phyloP scores from a whole-genome alignment of 208 protist species.

The Porcisia hertigi region DNA sequence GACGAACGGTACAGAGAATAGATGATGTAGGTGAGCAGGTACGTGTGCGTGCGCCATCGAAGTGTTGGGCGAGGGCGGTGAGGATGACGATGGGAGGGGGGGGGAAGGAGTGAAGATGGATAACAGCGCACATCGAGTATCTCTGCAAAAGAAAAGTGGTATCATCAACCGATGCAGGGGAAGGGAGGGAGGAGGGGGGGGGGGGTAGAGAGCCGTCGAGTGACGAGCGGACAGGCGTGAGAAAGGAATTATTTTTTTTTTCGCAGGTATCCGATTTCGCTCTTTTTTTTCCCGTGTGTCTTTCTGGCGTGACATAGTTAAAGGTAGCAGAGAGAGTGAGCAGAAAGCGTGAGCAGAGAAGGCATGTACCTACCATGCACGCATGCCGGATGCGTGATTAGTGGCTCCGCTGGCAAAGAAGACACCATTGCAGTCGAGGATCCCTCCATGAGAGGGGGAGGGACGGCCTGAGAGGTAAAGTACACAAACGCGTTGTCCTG shows the following conservation, averaged over 20 bases:
- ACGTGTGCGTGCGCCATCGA: neutral
- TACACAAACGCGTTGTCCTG: slow-evolving; percentile 5
- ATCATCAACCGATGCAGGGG: neutral
- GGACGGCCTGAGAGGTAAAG: neutral
- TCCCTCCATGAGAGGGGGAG: neutral
- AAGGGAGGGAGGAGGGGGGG: neutral
- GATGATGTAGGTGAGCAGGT: neutral
- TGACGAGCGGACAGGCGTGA: too few relatives aligned
- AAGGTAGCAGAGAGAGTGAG: slow-evolving; percentile 5
- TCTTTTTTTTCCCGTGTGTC: neutral
- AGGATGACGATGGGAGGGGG: neutral
- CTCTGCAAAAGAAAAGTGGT: neutral
- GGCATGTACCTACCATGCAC: neutral
- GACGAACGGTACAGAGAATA: neutral
- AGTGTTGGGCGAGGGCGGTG: neutral
- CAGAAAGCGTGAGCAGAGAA: slow-evolving; percentile 4
- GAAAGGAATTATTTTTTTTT: too few relatives aligned
- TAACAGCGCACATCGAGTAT: neutral
- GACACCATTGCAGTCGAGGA: neutral
- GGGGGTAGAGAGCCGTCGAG: too few relatives aligned
- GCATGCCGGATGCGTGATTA: neutral
- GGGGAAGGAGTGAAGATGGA: neutral
- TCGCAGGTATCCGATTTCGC: neutral
- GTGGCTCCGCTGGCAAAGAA: neutral
- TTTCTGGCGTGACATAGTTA: neutral